These are phyloP conservation scores for Penicillium oxalicum DNA, from an alignment of 2,329 filamentous ascomycete species.

Conservation along the genomic window DNA sequence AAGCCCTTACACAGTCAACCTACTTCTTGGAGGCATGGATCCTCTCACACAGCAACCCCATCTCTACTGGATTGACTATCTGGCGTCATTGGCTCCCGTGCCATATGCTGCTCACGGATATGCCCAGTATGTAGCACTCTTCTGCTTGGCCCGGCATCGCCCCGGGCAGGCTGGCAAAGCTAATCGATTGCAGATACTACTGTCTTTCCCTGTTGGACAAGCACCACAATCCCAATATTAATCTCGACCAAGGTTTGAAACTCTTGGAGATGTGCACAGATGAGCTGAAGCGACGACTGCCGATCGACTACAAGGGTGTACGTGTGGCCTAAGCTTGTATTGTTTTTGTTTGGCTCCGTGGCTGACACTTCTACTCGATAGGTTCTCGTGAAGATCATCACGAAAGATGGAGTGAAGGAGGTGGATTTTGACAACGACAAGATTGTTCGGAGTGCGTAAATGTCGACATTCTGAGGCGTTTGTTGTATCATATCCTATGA, in stretches of 20 bases:
- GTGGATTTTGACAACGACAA: slow-evolving; percentile 80
- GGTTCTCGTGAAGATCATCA: slow-evolving; percentile 76
- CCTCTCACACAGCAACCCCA: slow-evolving; percentile 84
- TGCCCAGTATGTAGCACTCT: slow-evolving; percentile 64
- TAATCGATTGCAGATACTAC: slow-evolving; percentile 65
- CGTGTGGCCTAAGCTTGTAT: slow-evolving; percentile 26
- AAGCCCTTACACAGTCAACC: slow-evolving; percentile 94
- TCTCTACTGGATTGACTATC: slow-evolving; percentile 96
- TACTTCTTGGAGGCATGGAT: slow-evolving; percentile 89
- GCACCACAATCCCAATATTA: slow-evolving; percentile 94
- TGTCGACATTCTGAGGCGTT: slow-evolving; percentile 24
- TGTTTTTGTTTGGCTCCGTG: slow-evolving; percentile 1
- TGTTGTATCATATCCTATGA: slow-evolving; percentile 25
- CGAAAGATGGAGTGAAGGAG: slow-evolving; percentile 84
- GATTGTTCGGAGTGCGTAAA: slow-evolving; percentile 44
- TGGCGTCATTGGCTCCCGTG: slow-evolving; percentile 78
- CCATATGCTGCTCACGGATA: slow-evolving; percentile 98
- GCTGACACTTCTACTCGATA: slow-evolving; percentile 22
- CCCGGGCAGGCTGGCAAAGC: slow-evolving; percentile 4
- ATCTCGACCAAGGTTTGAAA: slow-evolving; percentile 82
- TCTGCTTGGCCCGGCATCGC: background rate
- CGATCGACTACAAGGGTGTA: slow-evolving; percentile 98
- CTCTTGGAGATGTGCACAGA: slow-evolving; percentile 91
- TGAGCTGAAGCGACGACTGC: slow-evolving; percentile 92
- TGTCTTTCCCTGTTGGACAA: slow-evolving; percentile 97